Conservation (phyloP, 805 yeast species). For the Candida silvatica region DNA sequence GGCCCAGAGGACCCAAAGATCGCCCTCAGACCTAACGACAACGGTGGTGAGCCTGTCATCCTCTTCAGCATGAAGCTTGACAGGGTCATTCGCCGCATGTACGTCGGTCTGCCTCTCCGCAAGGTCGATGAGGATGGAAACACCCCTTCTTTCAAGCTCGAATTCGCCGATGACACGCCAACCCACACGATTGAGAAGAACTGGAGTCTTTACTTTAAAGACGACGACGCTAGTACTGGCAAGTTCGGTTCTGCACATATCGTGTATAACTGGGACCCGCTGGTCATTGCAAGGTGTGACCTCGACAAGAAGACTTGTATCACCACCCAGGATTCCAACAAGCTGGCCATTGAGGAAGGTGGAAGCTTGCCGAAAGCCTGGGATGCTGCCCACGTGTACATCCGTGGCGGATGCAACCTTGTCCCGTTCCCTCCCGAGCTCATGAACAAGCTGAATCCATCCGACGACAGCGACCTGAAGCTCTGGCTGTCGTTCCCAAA, state of each 20-base stretch:
- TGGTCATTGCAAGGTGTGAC: slow-evolving; percentile 12
- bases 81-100: slow-evolving; percentile 11
- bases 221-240: slow-evolving; percentile 7
- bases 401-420: slow-evolving; percentile 17
- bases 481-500: slow-evolving; percentile 35
- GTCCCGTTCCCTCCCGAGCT: slow-evolving; percentile 10
- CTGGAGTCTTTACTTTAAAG: slow-evolving; percentile 24
- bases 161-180: slow-evolving; percentile 19
- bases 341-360: slow-evolving; percentile 13
- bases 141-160: neutral
- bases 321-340: slow-evolving; percentile 21
- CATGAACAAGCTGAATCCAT: slow-evolving; percentile 4
- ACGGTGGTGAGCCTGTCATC: slow-evolving; percentile 28
- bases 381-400: slow-evolving; percentile 5
- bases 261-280: slow-evolving; percentile 13
- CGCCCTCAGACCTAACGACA: slow-evolving; percentile 18
- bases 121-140: slow-evolving; percentile 11
- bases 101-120: slow-evolving; percentile 15
- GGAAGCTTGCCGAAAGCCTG: slow-evolving; percentile 9
- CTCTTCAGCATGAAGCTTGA: slow-evolving; percentile 25
- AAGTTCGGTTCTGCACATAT: slow-evolving; percentile 12
- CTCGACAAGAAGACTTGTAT: slow-evolving; percentile 14
- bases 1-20: slow-evolving; percentile 25
- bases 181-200: slow-evolving; percentile 19
- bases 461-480: slow-evolving; percentile 11